These are phyloP conservation scores for Exutisphaerella laricina DNA, from an alignment of 2,329 filamentous ascomycete genomes.

Conservation along the genomic window DNA sequence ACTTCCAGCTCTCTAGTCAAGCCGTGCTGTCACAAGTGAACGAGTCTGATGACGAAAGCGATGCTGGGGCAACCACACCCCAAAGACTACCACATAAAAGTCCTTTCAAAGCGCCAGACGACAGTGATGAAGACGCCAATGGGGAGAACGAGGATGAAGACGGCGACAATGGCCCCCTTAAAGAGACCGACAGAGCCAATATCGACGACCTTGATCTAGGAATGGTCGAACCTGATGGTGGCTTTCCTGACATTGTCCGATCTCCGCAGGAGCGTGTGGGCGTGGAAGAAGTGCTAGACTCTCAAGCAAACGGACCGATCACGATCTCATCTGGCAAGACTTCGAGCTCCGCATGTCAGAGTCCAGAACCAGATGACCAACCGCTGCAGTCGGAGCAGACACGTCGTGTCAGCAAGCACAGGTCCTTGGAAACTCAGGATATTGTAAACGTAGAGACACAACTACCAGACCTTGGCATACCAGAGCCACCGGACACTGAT, in stretches of 20 bases:
- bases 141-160: conserved; percentile 5
- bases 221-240: conserved; percentile 26
- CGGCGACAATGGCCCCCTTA: background rate
- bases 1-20: conserved; percentile 4
- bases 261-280: background rate
- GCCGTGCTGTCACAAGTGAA: conserved; percentile 4
- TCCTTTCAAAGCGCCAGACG: background rate
- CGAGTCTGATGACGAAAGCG: background rate
- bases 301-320: background rate
- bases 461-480: conserved; percentile 27
- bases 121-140: conserved; percentile 12
- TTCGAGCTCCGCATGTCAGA: conserved; percentile 8
- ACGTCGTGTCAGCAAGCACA: background rate
- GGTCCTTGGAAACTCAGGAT: conserved; percentile 29
- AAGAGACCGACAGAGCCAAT: too few species aligned
- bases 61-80: too few species aligned
- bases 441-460: conserved; percentile 31
- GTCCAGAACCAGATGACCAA: conserved; percentile 1
- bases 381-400: background rate
- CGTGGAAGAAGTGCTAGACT: too few species aligned
- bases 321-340: conserved; percentile 5
- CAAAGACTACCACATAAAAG: too few species aligned
- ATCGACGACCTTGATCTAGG: conserved; percentile 22
- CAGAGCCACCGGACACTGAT: conserved; percentile 20
- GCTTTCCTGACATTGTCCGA: conserved; percentile 18